Conservation (phyloP, 208 protist species). For the Wallacemonas collosoma region DNA sequence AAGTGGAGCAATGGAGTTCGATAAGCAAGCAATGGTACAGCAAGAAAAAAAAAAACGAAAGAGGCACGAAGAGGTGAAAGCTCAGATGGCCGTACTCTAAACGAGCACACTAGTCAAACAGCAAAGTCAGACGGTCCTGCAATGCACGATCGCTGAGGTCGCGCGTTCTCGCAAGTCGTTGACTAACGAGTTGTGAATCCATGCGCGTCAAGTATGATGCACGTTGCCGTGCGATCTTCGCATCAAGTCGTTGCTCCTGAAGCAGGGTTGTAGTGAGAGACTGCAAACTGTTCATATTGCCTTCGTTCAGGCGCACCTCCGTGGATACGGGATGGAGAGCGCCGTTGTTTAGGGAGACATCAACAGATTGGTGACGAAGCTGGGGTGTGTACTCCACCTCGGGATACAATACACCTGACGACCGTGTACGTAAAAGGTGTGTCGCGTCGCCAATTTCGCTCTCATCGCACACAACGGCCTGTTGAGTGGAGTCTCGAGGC, state of each 20-base stretch:
- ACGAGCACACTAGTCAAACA: constrained; percentile 9
- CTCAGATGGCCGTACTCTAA: background rate
- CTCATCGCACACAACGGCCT: background rate
- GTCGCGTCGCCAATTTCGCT: background rate
- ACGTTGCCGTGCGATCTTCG: constrained; percentile 4
- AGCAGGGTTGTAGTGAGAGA: background rate
- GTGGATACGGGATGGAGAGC: too few species aligned
- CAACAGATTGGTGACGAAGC: background rate
- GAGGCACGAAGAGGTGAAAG: constrained; percentile 1
- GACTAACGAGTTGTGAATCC: background rate
- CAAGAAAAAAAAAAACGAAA: constrained; percentile 24
- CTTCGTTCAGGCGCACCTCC: too few species aligned
- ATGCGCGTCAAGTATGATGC: background rate
- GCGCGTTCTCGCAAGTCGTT: background rate
- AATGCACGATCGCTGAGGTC: background rate
- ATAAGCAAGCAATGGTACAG: constrained; percentile 13
- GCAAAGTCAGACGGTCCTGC: background rate
- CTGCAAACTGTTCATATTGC: too few species aligned
- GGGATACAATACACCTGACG: background rate
- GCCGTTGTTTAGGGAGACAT: background rate
- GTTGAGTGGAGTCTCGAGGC: background rate
- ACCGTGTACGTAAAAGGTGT: background rate
- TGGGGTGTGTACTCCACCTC: background rate
- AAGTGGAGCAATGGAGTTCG: constrained; percentile 2
- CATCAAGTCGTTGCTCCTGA: constrained; percentile 4